Percentiles rank a stretch among this genome's conserved stretches.
These are phyloP conservation scores for Lanmaoa pseudosensibilis DNA, from an alignment of 768 basidiomycete genomes.

Conservation along the genomic window DNA sequence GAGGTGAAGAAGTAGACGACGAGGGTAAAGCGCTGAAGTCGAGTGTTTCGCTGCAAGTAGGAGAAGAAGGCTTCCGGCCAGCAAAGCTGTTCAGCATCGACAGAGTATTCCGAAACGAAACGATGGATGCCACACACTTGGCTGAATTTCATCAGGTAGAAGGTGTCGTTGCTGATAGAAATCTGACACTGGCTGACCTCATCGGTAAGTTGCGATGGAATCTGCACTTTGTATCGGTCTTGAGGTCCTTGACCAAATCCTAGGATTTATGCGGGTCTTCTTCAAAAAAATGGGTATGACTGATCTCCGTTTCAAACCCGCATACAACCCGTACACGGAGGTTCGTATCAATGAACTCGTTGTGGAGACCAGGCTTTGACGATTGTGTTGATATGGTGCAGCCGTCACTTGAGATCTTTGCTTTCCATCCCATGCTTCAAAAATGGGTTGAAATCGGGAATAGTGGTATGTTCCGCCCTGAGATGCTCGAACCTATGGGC, in stretches of 20 bases:
- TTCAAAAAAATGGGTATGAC: constrained; percentile 97
- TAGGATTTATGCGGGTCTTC: constrained; percentile 98
- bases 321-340: constrained; percentile 98
- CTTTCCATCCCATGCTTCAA: constrained; percentile 91
- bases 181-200: constrained; percentile 89
- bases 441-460: constrained; percentile 99
- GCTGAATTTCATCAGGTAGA: constrained; percentile 99
- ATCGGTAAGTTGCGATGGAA: constrained; percentile 60
- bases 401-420: constrained; percentile 98
- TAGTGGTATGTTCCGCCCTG: constrained; percentile 99
- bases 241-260: neutral
- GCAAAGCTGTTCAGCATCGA: constrained; percentile 97
- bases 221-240: neutral
- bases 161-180: constrained; percentile 94
- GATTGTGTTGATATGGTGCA: constrained; percentile 31
- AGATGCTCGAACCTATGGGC: constrained; percentile 99
- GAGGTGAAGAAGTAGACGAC: constrained; percentile 54
- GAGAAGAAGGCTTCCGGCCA: constrained; percentile 78
- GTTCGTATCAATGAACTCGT: constrained; percentile 36
- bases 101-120: constrained; percentile 97
- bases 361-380: neutral
- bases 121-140: constrained; percentile 96
- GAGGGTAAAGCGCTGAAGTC: constrained; percentile 22
- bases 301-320: constrained; percentile 95
- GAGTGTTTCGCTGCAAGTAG: constrained; percentile 9